Evolutionary conservation across 2,329 filamentous ascomycete genomes (phyloP), one percentile per base, ranked within the genome.

Genomic region (Scytalidium lignicola): DNA sequence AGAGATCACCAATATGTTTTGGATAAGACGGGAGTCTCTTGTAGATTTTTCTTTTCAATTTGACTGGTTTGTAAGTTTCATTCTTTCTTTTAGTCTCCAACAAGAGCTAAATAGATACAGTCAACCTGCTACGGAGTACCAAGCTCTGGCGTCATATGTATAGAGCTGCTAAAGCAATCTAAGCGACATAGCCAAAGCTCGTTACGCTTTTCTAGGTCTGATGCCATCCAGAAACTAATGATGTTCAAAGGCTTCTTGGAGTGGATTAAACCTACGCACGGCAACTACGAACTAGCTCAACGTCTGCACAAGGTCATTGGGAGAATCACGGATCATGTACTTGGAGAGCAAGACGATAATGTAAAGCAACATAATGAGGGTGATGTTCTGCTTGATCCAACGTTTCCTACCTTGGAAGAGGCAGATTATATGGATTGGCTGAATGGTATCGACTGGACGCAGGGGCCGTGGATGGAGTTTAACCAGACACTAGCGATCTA

Each of bases 41-140:
- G 49, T 52, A 41, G 32, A 42, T 10, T 61, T 54, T 17, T 55
- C 53, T 2, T 53, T 41, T 15, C 44, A 44, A 17, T 63, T 62
- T 44, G 59, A 63, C 47, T 62, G 59, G 58, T 56, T 62, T 50
- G 58, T 63, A 43, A 32, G 57, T 56, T 21, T 3, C 41, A 15
- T 17, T 46, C 3, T 23, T 20, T 17, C 26, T 50, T n/a, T 50
- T n/a, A n/a, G 43, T 21, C n/a, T 26, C 8, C 3, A 46, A 7
- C 10, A 28, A 22, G 19, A 42, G 40, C 17, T n/a, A 28, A 21
- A 17, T 50, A 19, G 13, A 42, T 46, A 28, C 26, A 28, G 26
- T 28, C 13, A 28, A 28, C 26, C n/a, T 49, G 47, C 41, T 50
- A 52, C 15, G 50, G 50, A 2, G 23, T 49, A 37, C 41, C 46